Evolutionary conservation across 1,139 yeast species (phyloP).

Genomic region (Saccharomycopsis phalli): DNA sequence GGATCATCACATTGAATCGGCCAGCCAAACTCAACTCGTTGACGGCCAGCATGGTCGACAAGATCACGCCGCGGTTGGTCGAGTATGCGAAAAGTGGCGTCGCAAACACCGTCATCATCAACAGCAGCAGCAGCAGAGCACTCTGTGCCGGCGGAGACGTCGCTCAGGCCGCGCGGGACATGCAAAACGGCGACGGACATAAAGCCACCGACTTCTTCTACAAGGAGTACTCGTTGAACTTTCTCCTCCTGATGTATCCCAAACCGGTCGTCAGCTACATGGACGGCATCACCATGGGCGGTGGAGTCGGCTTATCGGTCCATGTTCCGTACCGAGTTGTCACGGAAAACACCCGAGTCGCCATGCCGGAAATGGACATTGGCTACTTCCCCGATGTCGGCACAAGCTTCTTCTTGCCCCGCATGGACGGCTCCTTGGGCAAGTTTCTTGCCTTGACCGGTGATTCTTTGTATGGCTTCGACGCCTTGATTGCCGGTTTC

Average conservation of each 20-base stretch:
- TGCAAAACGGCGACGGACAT: conserved; percentile 31
- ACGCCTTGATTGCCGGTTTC: conserved; percentile 75
- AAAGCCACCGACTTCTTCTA: conserved; percentile 59
- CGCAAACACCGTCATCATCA: conserved; percentile 58
- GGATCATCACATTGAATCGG: conserved; percentile 71
- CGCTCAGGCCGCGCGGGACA: conserved; percentile 51
- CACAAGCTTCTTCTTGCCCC: conserved; percentile 79
- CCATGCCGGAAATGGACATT: conserved; percentile 97
- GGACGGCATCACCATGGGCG: conserved; percentile 97
- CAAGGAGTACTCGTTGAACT: conserved; percentile 75
- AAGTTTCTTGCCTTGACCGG: conserved; percentile 88
- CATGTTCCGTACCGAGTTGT: conserved; percentile 95
- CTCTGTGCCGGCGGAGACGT: conserved; percentile 95
- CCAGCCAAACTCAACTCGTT: conserved; percentile 80
- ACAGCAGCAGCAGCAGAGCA: conserved; percentile 51
- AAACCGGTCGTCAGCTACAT: conserved; percentile 80
- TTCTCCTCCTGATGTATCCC: conserved; percentile 64
- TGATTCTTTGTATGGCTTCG: conserved; percentile 64
- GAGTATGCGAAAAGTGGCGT: conserved; percentile 67
- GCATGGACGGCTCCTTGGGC: conserved; percentile 68
- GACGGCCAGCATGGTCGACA: conserved; percentile 66
- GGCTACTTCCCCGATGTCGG: conserved; percentile 98
- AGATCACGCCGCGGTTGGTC: conserved; percentile 63
- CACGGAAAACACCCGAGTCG: conserved; percentile 84
- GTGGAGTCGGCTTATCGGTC: conserved; percentile 88